A percentile compares a stretch with the other conserved stretches of the same genome.
phyloP scores from a whole-genome alignment of 2,329 filamentous ascomycete species.

The Emergomyces africanus region DNA sequence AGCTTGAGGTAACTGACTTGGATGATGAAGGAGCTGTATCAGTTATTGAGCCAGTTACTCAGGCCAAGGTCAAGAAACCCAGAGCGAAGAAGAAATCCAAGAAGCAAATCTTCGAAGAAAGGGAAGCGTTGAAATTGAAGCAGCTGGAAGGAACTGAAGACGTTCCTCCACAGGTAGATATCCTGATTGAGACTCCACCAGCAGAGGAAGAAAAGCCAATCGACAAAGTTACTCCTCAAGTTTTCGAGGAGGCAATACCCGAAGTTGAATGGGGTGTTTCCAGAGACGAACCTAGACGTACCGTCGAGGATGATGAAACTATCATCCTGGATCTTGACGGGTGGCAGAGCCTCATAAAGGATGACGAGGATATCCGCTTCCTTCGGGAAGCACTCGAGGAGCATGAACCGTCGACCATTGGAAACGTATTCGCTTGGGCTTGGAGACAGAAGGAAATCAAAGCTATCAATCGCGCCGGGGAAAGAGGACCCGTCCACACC shows the following conservation, averaged over 20 bases:
- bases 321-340: constrained; percentile 58
- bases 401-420: constrained; percentile 37
- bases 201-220: constrained; percentile 10
- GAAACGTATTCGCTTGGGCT: constrained; percentile 50
- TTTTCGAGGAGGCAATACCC: constrained; percentile 26
- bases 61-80: constrained; percentile 33
- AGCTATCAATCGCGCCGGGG: constrained; percentile 48
- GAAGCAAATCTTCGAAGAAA: constrained; percentile 61
- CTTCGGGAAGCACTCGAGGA: constrained; percentile 41
- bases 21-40: constrained; percentile 30
- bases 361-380: constrained; percentile 52
- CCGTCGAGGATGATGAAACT: constrained; percentile 52
- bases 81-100: constrained; percentile 65
- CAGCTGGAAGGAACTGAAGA: constrained; percentile 7
- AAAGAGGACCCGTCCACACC: constrained; percentile 40
- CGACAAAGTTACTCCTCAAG: constrained; percentile 7
- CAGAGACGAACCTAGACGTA: constrained; percentile 45
- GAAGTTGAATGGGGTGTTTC: constrained; percentile 51
- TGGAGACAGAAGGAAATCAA: constrained; percentile 64
- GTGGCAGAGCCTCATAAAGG: constrained; percentile 55
- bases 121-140: constrained; percentile 39
- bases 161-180: constrained; percentile 2
- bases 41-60: constrained; percentile 21
- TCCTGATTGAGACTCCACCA: constrained; percentile 4
- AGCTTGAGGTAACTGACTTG: constrained; percentile 36